Evolutionary conservation across 352 stramenopile genomes (phyloP).

Genomic region (Pythium chondricola): DNA sequence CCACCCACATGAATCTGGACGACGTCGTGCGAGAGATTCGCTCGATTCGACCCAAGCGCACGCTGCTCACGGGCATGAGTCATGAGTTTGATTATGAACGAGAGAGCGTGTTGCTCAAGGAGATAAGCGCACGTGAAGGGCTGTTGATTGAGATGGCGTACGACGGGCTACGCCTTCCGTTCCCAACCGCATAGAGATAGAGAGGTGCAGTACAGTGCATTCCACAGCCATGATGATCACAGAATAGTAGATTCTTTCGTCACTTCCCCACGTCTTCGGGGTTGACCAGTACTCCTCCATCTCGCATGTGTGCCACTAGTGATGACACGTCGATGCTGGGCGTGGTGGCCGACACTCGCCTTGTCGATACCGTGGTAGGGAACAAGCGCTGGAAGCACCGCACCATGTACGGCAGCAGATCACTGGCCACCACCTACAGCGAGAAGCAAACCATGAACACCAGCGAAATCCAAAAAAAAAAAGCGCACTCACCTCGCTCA

Average conservation of each 20-base stretch:
- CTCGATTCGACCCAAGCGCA: conserved; percentile 56
- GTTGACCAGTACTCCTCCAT: neutral
- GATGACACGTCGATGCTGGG: neutral
- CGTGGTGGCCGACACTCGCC: conserved; percentile 13
- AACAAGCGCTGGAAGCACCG: conserved; percentile 75
- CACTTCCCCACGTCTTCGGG: neutral
- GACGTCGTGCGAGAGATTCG: conserved; percentile 62
- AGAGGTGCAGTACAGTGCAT: too few relatives aligned
- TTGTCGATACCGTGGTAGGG: conserved; percentile 4
- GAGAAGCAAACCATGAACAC: neutral
- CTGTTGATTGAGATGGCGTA: conserved; percentile 79
- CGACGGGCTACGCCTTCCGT: conserved; percentile 58
- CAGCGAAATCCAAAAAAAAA: neutral
- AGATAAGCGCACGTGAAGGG: conserved; percentile 45
- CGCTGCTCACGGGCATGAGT: conserved; percentile 81
- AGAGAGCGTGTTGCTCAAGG: conserved; percentile 34
- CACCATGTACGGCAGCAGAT: conserved; percentile 62
- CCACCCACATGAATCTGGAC: conserved; percentile 81
- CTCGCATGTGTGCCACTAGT: neutral
- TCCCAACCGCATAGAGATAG: conserved; percentile 27
- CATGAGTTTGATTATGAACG: conserved; percentile 77
- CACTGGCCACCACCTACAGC: conserved; percentile 37
- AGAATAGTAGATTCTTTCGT: neutral
- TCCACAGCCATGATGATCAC: too few relatives aligned
- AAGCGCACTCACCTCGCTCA: conserved; percentile 36